Conservation (phyloP, 1,284 basidiomycete genomes). For the Phellinidium pouzarii region DNA sequence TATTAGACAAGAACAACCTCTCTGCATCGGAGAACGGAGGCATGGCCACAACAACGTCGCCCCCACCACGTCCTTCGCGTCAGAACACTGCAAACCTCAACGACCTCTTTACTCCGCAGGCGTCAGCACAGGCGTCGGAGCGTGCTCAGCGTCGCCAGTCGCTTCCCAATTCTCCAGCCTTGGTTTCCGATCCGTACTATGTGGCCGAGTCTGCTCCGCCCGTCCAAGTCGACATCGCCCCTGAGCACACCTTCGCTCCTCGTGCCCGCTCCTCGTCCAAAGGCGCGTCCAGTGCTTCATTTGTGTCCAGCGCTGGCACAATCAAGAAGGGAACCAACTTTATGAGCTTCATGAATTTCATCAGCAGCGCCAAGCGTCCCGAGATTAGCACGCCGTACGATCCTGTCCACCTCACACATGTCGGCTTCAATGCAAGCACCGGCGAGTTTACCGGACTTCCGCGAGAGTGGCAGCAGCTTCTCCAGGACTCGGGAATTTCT, state of each 20-base stretch:
- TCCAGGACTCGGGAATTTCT: conserved; percentile 96
- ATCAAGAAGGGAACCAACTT: conserved; percentile 55
- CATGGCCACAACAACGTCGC: conserved; percentile 27
- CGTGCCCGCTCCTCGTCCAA: conserved; percentile 48
- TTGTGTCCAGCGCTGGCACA: conserved; percentile 20
- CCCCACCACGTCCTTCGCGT: conserved; percentile 71
- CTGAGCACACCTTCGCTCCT: conserved; percentile 23
- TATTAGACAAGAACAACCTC: neutral
- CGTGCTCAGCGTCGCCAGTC: conserved; percentile 47
- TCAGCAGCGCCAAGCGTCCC: conserved; percentile 74
- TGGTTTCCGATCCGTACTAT: conserved; percentile 38
- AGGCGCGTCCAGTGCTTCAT: conserved; percentile 55
- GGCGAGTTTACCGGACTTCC: conserved; percentile 98
- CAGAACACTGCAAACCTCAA: conserved; percentile 74
- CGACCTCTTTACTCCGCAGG: conserved; percentile 47
- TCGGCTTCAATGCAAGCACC: conserved; percentile 98
- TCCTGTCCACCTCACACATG: conserved; percentile 99
- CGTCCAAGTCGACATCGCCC: conserved; percentile 25
- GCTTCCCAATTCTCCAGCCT: conserved; percentile 5
- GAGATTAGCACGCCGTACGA: conserved; percentile 99
- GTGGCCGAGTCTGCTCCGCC: conserved; percentile 37
- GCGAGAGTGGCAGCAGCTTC: conserved; percentile 97
- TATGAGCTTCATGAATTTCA: conserved; percentile 71
- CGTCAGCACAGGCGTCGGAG: conserved; percentile 26
- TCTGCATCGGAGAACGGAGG: neutral